These are phyloP conservation scores for Termitomyces sp. DNA, from an alignment of 1,284 basidiomycete species.

Conservation along the genomic window DNA sequence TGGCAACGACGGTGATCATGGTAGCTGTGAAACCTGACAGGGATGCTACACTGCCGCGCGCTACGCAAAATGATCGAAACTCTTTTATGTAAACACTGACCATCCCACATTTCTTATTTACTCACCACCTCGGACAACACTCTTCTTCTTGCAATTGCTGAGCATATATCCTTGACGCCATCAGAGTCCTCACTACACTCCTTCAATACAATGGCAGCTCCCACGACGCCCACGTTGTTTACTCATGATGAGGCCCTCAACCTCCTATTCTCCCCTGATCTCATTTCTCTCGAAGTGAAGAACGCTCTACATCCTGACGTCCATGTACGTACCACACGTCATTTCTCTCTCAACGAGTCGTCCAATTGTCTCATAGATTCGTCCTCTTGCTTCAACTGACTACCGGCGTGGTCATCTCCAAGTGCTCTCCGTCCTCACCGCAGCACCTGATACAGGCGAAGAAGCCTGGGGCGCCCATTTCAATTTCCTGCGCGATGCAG, in stretches of 20 bases:
- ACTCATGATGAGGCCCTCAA: conserved; percentile 70
- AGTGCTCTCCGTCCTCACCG: conserved; percentile 78
- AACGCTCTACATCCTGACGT: conserved; percentile 50
- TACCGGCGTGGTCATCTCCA: conserved; percentile 79
- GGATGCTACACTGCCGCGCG: too few relatives aligned
- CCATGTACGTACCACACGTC: conserved; percentile 35
- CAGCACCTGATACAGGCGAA: conserved; percentile 73
- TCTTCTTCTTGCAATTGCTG: not conserved
- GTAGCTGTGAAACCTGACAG: too few relatives aligned
- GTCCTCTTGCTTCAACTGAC: conserved; percentile 85
- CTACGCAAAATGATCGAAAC: not conserved
- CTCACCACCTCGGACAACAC: not conserved
- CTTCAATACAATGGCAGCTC: conserved; percentile 10
- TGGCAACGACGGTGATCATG: too few relatives aligned
- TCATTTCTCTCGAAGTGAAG: conserved; percentile 61
- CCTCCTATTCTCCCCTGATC: conserved; percentile 66
- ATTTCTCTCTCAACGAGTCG: not conserved
- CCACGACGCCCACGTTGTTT: conserved; percentile 30
- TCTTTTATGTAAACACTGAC: not conserved
- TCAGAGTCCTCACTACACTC: not conserved
- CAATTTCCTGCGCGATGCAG: conserved; percentile 43
- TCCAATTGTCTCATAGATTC: conserved; percentile 51
- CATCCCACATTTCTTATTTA: not conserved
- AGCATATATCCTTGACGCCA: not conserved
- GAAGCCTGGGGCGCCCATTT: conserved; percentile 45